Evolutionary conservation across 73 alveolate genomes (phyloP), one percentile per base, ranked within the genome.

Genomic region (Blepharisma japonicum): DNA sequence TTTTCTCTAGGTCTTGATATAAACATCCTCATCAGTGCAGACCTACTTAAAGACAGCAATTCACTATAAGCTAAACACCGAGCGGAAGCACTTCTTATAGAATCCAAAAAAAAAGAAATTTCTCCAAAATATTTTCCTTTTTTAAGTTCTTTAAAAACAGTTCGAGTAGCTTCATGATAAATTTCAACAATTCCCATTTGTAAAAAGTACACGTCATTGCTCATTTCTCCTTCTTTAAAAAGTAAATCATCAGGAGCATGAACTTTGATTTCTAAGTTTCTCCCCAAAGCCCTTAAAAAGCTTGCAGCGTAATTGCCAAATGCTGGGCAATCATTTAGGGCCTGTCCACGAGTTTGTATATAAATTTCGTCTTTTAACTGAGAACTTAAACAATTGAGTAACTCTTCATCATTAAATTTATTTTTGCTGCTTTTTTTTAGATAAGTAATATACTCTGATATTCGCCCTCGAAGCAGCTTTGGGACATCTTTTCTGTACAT

Each of bases 191-290:
- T 85, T 18, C 97, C 97, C 50, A 81, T 89, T 25, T 77, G 77
- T 23, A 91, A 80, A 83, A 88, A 88, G 79, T 80, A 89, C 80
- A 91, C 81, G 55, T 79, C 61, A 67, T 84, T 83, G 18, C 91
- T 88, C 55, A 68, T 68, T 46, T 91, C 97, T 54, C 89, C 97
- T 88, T 92, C 98, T 55, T 55, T 87, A 56, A 92, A 85, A 5
- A 92, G 79, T 11, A 81, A 51, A 71, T 92, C 96, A 32, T 80
- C 93, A 68, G 89, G 89, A 70, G 94, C 85, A 53, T 80, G 89
- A 45, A 81, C 77, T 56, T 86, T 86, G 66, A 81, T 82, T 68
- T 86, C 85, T 81, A 92, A 84, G 61, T 81, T 83, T 70, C 78
- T 66, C 45, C 83, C 80, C 7, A 85, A 42, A 8, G 71, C 81